Evolutionary conservation across 1,284 basidiomycete species (phyloP), one percentile per base, ranked within the genome.

Genomic region (Termitomyces sp.): DNA sequence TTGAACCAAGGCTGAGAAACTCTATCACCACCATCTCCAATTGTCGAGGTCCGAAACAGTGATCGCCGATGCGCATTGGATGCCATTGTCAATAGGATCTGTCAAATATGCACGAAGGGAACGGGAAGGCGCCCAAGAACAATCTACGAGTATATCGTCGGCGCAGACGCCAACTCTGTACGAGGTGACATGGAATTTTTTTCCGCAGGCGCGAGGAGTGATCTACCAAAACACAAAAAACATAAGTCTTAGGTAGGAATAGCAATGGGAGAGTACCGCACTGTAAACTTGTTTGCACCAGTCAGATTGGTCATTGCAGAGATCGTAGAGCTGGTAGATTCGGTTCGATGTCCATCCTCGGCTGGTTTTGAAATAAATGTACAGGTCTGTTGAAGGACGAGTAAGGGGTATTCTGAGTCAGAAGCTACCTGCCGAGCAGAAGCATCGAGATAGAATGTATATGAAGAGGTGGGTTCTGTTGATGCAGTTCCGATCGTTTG

Each of bases 21-120:
- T n/a, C n/a, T n/a, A n/a, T n/a, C n/a, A n/a, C 55, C 34, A 56
- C 58, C 58, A 62, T 50, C 50, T 55, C 60, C 60, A 61, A 24
- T 43, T 53, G 31, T 61, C 60, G 34, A 61, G 54, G 43, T 61
- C 60, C 30, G 33, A 28, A 31, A 59, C 60, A 17, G 30, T 40
- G 42, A 61, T 59, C 5, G 60, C 60, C 12, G 56, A 50, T 24
- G 60, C 53, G 2, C 15, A 21, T 47, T 61, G 56, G 10, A 54
- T 40, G 24, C 49, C 56, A 50, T 33, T 49, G 5, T 55, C 52
- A 12, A 56, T 58, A 36, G 52, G 19, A 41, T 61, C 56, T 5
- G 53, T 19, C 2, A 54, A 57, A 46, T 53, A 62, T n/a, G 60
- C 58, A 24, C 60, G 53, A 10, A 59, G 55, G 12, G 41, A 10